Evolutionary conservation across 2,329 filamentous ascomycete genomes (phyloP).

Genomic region (Sordariomycetes sp.): DNA sequence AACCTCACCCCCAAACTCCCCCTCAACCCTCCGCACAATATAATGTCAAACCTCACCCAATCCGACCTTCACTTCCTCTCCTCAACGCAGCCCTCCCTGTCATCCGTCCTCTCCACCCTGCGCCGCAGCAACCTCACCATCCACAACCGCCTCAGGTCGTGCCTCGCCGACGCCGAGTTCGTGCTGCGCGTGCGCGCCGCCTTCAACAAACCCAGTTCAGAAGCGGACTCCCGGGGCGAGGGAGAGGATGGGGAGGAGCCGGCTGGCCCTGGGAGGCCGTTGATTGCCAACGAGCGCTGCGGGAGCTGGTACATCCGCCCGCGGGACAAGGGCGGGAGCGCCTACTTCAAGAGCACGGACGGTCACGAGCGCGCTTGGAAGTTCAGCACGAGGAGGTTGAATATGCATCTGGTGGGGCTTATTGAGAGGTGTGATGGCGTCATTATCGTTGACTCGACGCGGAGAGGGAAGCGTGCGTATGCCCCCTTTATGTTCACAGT

Average conservation of each 20-base stretch:
- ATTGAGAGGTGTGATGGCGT: constrained; percentile 60
- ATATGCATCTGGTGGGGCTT: constrained; percentile 68
- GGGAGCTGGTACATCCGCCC: constrained; percentile 89
- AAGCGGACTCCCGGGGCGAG: constrained; percentile 1
- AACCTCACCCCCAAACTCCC: too few species aligned
- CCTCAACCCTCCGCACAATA: too few species aligned
- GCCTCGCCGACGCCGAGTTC: constrained; percentile 68
- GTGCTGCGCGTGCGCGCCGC: constrained; percentile 50
- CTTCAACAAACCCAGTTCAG: too few species aligned
- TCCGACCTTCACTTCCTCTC: constrained; percentile 42
- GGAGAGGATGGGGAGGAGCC: background rate
- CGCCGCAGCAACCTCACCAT: constrained; percentile 70
- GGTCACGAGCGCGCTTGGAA: constrained; percentile 87
- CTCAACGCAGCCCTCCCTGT: constrained; percentile 54
- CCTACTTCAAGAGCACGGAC: constrained; percentile 97
- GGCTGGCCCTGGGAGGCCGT: constrained; percentile 39
- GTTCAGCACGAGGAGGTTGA: constrained; percentile 77
- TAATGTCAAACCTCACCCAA: too few species aligned
- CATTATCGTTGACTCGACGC: constrained; percentile 87
- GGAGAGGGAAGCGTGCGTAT: constrained; percentile 69
- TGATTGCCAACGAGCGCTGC: constrained; percentile 90
- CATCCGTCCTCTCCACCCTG: constrained; percentile 60
- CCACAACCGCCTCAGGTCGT: constrained; percentile 73
- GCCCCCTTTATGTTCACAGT: background rate
- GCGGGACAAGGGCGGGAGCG: constrained; percentile 55